Conservation (phyloP, 75 land plant species). For the Sequoiadendron giganteum region DNA sequence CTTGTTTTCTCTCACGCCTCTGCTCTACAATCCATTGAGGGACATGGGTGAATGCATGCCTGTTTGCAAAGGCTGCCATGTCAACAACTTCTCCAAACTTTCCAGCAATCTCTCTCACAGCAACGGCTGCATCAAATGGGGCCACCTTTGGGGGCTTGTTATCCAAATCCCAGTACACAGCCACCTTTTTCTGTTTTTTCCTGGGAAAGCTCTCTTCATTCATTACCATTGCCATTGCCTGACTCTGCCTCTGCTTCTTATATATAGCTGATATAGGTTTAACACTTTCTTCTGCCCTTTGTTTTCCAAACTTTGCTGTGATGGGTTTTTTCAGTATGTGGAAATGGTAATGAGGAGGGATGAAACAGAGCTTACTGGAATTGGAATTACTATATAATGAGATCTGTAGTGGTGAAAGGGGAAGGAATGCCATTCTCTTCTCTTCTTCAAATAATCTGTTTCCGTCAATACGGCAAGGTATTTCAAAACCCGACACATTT, state of each 20-base stretch:
- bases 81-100: constrained; percentile 59
- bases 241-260: neutral
- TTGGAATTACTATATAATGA: neutral
- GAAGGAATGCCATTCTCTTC: neutral
- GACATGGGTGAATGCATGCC: constrained; percentile 79
- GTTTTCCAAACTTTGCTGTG: neutral
- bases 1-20: constrained; percentile 50
- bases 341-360: neutral
- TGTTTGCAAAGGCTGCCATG: constrained; percentile 74
- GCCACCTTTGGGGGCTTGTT: constrained; percentile 84
- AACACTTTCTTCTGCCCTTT: neutral
- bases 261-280: neutral
- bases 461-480: neutral
- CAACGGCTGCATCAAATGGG: constrained; percentile 68
- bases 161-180: constrained; percentile 85
- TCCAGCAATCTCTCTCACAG: constrained; percentile 45
- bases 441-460: neutral
- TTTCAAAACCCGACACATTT: no score
- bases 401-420: neutral
- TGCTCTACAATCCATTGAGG: constrained; percentile 71
- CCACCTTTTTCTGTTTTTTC: constrained; percentile 48
- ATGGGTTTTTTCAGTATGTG: neutral
- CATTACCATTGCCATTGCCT: neutral
- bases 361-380: neutral
- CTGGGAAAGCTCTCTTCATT: constrained; percentile 3